Evolutionary conservation across 1,284 basidiomycete species (phyloP).

Genomic region (Grifola frondosa): DNA sequence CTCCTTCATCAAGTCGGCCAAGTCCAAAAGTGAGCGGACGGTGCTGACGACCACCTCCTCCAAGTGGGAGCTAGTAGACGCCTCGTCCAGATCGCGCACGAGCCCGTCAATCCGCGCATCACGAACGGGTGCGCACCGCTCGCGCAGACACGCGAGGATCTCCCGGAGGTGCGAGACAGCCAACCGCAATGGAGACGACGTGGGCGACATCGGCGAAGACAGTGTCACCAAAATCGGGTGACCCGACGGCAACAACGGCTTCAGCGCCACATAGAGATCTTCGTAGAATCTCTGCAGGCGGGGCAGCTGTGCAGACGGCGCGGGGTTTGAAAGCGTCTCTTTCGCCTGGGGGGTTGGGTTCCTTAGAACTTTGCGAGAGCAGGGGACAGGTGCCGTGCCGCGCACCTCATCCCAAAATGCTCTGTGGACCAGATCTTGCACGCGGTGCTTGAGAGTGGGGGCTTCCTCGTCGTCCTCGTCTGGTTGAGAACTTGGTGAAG

Average conservation of each 20-base stretch:
- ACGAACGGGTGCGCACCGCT: slow-evolving; percentile 65
- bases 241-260: slow-evolving; percentile 50
- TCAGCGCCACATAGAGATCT: slow-evolving; percentile 51
- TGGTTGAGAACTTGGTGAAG: slow-evolving; percentile 35
- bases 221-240: slow-evolving; percentile 50
- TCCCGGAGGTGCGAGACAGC: slow-evolving; percentile 50
- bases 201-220: slow-evolving; percentile 59
- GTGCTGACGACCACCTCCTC: slow-evolving; percentile 42
- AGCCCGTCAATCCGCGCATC: slow-evolving; percentile 53
- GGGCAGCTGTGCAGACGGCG: slow-evolving; percentile 44
- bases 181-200: slow-evolving; percentile 63
- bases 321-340: slow-evolving; percentile 42
- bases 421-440: slow-evolving; percentile 54
- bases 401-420: slow-evolving; percentile 75
- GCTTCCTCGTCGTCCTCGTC: slow-evolving; percentile 23
- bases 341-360: slow-evolving; percentile 34
- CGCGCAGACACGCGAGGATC: slow-evolving; percentile 45
- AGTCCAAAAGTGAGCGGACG: slow-evolving; percentile 44
- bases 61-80: slow-evolving; percentile 20
- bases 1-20: slow-evolving; percentile 59
- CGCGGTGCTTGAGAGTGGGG: slow-evolving; percentile 44
- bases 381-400: slow-evolving; percentile 4
- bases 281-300: slow-evolving; percentile 53
- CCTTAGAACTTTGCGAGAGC: not conserved
- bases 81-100: slow-evolving; percentile 38